phyloP scores from a whole-genome alignment of 2,329 filamentous ascomycete species.

The Penicillium sp. region DNA sequence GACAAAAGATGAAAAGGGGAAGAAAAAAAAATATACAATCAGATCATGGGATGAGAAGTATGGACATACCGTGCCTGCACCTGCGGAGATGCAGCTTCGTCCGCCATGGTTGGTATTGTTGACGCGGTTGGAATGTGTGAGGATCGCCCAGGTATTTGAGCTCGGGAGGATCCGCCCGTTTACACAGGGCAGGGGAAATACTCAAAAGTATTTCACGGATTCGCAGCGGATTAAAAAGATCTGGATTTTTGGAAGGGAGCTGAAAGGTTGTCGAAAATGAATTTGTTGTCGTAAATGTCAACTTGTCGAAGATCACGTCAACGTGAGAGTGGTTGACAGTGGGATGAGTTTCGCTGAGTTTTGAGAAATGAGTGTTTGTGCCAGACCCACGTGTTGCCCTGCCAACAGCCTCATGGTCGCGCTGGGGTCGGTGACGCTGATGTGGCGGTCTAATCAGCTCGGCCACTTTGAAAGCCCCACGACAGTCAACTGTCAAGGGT shows the following conservation, averaged over 20 bases:
- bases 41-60: background rate
- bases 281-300: background rate
- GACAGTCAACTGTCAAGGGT: too few species aligned
- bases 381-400: slow-evolving; percentile 7
- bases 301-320: slow-evolving; percentile 1
- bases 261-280: background rate
- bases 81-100: slow-evolving; percentile 11
- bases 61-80: slow-evolving; percentile 16
- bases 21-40: too few species aligned
- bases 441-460: too few species aligned
- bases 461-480: too few species aligned
- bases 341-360: slow-evolving; percentile 1
- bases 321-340: slow-evolving; percentile 1
- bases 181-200: too few species aligned
- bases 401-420: slow-evolving; percentile 3
- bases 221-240: background rate
- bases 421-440: too few species aligned
- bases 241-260: too few species aligned
- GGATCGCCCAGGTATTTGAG: slow-evolving; percentile 9
- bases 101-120: slow-evolving; percentile 19
- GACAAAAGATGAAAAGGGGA: too few species aligned
- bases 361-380: slow-evolving; percentile 1
- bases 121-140: slow-evolving; percentile 23
- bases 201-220: background rate
- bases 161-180: background rate